These are phyloP conservation scores for Yarrowia yakushimensis DNA, from an alignment of 805 yeast species.

Conservation along the genomic window DNA sequence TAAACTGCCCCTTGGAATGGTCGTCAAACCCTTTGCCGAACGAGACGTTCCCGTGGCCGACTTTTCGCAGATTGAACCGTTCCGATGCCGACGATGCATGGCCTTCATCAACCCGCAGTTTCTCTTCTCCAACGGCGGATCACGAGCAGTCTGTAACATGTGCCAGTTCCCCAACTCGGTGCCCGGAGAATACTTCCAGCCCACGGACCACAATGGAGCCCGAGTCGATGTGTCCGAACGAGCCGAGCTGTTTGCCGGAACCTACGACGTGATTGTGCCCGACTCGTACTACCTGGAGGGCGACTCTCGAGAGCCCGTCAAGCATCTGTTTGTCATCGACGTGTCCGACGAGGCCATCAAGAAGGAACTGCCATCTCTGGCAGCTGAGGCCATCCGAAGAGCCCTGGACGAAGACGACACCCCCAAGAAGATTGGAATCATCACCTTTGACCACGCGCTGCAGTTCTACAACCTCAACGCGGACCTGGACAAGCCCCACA, in stretches of 20 bases:
- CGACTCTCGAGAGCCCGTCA: constrained; percentile 48
- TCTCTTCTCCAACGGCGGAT: constrained; percentile 57
- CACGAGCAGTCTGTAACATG: constrained; percentile 74
- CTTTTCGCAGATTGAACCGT: constrained; percentile 61
- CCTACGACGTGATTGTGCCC: constrained; percentile 82
- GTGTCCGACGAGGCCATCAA: constrained; percentile 57
- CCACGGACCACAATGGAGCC: constrained; percentile 57
- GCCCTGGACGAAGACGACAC: constrained; percentile 44
- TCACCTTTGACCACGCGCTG: constrained; percentile 68
- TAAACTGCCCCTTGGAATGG: constrained; percentile 74
- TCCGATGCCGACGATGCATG: constrained; percentile 89
- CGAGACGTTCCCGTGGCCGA: constrained; percentile 63
- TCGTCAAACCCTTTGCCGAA: constrained; percentile 82
- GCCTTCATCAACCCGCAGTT: constrained; percentile 84
- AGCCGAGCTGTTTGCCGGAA: constrained; percentile 78
- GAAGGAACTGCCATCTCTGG: constrained; percentile 57
- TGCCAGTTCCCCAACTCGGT: constrained; percentile 73
- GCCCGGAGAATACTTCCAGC: constrained; percentile 63
- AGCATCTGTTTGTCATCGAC: constrained; percentile 72
- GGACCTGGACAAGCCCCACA: constrained; percentile 51
- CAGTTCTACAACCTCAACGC: constrained; percentile 70
- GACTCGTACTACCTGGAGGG: constrained; percentile 55
- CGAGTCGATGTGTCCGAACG: constrained; percentile 60
- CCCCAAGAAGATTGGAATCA: constrained; percentile 57
- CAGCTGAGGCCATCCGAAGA: constrained; percentile 67